Evolutionary conservation across 2,329 filamentous ascomycete species (phyloP).

Genomic region (Aureobasidium sp.): DNA sequence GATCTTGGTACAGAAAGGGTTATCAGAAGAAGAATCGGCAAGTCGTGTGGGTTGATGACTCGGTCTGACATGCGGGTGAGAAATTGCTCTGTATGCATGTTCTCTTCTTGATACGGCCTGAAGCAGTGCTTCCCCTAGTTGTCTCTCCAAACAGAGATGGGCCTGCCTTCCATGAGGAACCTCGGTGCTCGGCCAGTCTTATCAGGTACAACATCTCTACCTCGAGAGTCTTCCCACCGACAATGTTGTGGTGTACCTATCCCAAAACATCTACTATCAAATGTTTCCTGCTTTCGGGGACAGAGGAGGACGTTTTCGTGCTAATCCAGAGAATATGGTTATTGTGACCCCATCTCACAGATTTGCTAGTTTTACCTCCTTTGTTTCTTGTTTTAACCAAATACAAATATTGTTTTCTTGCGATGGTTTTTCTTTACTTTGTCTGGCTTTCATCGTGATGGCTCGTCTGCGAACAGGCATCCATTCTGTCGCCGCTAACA

Average conservation of each 20-base stretch:
- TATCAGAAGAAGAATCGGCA: not conserved
- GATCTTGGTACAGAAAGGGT: not conserved
- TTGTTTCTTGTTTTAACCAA: not conserved
- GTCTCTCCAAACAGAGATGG: not conserved
- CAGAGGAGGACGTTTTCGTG: conserved; percentile 7
- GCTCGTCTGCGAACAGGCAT: too few species aligned
- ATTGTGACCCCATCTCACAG: not conserved
- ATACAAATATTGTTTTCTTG: conserved; percentile 1
- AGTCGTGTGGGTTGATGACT: not conserved
- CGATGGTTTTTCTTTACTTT: not conserved
- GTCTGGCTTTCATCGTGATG: not conserved
- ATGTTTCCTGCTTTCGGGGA: not conserved
- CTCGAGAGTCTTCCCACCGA: not conserved
- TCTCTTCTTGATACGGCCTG: not conserved
- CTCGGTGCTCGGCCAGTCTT: not conserved
- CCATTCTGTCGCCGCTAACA: not conserved
- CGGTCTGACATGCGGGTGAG: not conserved
- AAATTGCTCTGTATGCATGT: not conserved
- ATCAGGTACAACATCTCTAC: not conserved
- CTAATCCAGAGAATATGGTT: not conserved
- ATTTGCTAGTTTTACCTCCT: conserved; percentile 13
- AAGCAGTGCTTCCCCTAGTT: conserved; percentile 3
- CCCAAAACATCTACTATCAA: not conserved
- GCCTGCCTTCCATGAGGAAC: not conserved
- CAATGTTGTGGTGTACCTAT: not conserved